Percentiles rank a stretch among this genome's conserved stretches.
phyloP scores from a whole-genome alignment of 345 rosid species.

The Clarkia xantiana region DNA sequence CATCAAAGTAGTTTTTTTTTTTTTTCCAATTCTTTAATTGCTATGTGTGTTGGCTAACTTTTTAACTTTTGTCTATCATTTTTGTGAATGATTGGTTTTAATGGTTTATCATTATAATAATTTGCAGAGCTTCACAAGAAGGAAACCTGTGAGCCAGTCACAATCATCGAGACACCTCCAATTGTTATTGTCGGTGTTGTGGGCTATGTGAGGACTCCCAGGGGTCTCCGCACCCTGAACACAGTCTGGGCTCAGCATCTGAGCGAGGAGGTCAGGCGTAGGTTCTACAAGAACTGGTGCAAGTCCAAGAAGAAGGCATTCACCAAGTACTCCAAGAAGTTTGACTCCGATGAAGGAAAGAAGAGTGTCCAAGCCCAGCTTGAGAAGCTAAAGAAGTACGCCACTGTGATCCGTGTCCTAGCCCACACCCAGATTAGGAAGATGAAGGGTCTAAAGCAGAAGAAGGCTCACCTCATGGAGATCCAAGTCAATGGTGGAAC shows the following conservation, averaged over 20 bases:
- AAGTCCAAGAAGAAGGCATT: slow-evolving; percentile 91
- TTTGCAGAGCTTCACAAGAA: slow-evolving; percentile 75
- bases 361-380: slow-evolving; percentile 48
- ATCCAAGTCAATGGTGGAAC: slow-evolving; percentile 78
- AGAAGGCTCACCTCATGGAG: slow-evolving; percentile 86
- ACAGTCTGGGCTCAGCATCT: slow-evolving; percentile 89
- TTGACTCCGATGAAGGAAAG: slow-evolving; percentile 54
- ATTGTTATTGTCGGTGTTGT: slow-evolving; percentile 81
- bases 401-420: slow-evolving; percentile 54
- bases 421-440: slow-evolving; percentile 91
- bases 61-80: not conserved
- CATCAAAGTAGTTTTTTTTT: not conserved
- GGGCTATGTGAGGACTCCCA: slow-evolving; percentile 63
- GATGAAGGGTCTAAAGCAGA: slow-evolving; percentile 84
- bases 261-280: slow-evolving; percentile 64
- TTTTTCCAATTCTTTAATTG: too few relatives aligned
- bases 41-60: not conserved
- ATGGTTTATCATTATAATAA: not conserved
- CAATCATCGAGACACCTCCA: slow-evolving; percentile 70
- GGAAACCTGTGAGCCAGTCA: slow-evolving; percentile 86
- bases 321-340: slow-evolving; percentile 44
- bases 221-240: slow-evolving; percentile 54
- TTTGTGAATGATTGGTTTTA: too few relatives aligned
- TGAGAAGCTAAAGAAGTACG: slow-evolving; percentile 74
- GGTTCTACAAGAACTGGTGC: slow-evolving; percentile 82